Evolutionary conservation across 2,329 filamentous ascomycete genomes (phyloP).

Genomic region (Cytospora piceicola): DNA sequence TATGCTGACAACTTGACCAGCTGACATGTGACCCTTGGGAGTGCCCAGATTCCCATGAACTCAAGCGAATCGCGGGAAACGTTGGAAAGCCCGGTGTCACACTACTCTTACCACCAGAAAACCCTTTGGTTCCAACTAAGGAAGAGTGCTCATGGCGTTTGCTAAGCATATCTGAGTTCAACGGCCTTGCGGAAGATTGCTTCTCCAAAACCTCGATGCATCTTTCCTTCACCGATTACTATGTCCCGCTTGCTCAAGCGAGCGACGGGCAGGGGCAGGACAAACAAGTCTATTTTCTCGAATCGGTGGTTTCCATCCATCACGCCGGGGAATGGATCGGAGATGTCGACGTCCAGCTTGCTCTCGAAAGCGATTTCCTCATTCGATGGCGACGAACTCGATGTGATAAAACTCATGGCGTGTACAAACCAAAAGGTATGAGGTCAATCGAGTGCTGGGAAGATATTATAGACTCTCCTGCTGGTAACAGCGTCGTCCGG

Average conservation of each 20-base stretch:
- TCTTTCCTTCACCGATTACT: background rate
- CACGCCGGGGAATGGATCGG: conserved; percentile 1
- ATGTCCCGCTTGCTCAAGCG: background rate
- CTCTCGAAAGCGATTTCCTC: background rate
- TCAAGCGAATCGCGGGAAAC: background rate
- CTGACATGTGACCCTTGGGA: conserved; percentile 1
- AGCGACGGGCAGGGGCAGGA: background rate
- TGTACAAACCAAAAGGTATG: background rate
- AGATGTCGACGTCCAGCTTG: background rate
- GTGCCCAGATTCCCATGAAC: background rate
- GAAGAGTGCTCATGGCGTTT: background rate
- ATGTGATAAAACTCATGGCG: background rate
- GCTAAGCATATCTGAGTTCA: background rate
- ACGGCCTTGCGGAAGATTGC: background rate
- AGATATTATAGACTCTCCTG: background rate
- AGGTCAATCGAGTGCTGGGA: background rate
- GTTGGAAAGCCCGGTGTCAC: background rate
- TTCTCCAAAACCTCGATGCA: conserved; percentile 1
- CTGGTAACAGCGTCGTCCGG: background rate
- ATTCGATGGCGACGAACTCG: background rate
- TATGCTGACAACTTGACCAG: background rate
- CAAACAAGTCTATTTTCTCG: background rate
- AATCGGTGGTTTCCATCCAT: background rate
- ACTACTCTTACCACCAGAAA: background rate
- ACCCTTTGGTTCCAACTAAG: background rate